Evolutionary conservation across 2,329 filamentous ascomycete species (phyloP).

Genomic region (Pseudogymnoascus sp.): DNA sequence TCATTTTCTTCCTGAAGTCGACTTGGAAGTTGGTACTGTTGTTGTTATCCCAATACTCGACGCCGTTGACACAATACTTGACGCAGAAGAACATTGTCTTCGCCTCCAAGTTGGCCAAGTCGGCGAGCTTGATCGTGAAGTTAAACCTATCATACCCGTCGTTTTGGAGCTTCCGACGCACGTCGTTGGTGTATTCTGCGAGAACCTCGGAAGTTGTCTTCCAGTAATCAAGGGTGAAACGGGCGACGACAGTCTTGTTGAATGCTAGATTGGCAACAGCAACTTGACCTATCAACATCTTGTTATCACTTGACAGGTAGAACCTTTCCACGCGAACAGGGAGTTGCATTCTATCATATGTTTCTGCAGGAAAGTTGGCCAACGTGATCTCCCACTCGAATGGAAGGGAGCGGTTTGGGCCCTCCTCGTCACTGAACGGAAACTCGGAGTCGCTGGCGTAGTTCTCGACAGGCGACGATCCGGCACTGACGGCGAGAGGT

Average conservation of each 20-base stretch:
- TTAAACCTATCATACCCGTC: conserved; percentile 80
- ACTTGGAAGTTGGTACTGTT: conserved; percentile 80
- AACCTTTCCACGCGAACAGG: conserved; percentile 79
- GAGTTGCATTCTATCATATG: conserved; percentile 50
- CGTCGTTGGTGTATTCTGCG: conserved; percentile 79
- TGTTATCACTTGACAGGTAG: conserved; percentile 81
- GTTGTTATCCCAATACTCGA: conserved; percentile 97
- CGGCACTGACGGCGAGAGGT: conserved; percentile 90
- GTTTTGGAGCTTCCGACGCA: conserved; percentile 56
- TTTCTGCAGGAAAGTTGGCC: conserved; percentile 71
- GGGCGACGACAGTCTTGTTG: conserved; percentile 78
- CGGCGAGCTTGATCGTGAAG: conserved; percentile 88
- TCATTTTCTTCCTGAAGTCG: conserved; percentile 76
- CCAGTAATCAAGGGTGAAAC: conserved; percentile 97
- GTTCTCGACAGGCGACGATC: conserved; percentile 80
- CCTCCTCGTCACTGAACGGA: conserved; percentile 60
- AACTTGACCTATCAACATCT: conserved; percentile 73
- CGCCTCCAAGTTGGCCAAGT: conserved; percentile 81
- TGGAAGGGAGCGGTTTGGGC: conserved; percentile 36
- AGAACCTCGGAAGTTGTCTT: conserved; percentile 93
- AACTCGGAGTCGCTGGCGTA: conserved; percentile 87
- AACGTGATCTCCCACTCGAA: conserved; percentile 85
- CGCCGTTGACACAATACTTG: conserved; percentile 73
- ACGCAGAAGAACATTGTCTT: conserved; percentile 93
- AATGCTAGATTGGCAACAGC: conserved; percentile 85